A percentile compares a stretch with the other conserved stretches of the same genome.
These are phyloP conservation scores for Daldinia childiae DNA, from an alignment of 495 filamentous ascomycete species.

Conservation along the genomic window DNA sequence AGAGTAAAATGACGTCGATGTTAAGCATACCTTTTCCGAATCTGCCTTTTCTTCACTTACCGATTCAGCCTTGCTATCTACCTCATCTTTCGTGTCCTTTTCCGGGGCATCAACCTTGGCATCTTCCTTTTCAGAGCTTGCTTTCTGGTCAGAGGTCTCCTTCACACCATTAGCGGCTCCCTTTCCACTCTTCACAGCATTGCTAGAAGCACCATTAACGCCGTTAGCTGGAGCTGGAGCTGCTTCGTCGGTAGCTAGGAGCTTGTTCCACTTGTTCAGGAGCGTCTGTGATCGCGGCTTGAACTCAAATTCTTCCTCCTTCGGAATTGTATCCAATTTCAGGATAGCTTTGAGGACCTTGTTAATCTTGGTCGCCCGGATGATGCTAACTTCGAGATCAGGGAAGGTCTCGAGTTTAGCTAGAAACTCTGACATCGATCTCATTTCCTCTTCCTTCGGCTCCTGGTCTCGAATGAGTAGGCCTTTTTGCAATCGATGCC, in stretches of 20 bases:
- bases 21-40: conserved; percentile 47
- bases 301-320: conserved; percentile 86
- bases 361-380: conserved; percentile 88
- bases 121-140: conserved; percentile 55
- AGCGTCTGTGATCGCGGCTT: conserved; percentile 77
- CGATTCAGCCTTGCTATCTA: conserved; percentile 40
- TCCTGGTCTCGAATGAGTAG: conserved; percentile 82
- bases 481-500: conserved; percentile 91
- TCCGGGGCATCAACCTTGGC: conserved; percentile 46
- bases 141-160: conserved; percentile 61
- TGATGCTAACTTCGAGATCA: conserved; percentile 86
- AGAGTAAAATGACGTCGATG: not conserved
- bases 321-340: conserved; percentile 81
- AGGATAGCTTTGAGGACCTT: conserved; percentile 92
- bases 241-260: conserved; percentile 66
- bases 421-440: conserved; percentile 79
- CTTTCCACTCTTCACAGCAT: conserved; percentile 59
- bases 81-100: conserved; percentile 49
- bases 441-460: conserved; percentile 91
- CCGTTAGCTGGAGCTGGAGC: conserved; percentile 55
- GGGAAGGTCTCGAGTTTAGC: conserved; percentile 78
- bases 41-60: conserved; percentile 45
- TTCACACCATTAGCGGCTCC: conserved; percentile 62
- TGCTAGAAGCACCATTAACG: conserved; percentile 49
- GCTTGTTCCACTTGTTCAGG: conserved; percentile 82